These are phyloP conservation scores for Cotoneaster glaucophyllus DNA, from an alignment of 306 rosid species.

Conservation along the genomic window DNA sequence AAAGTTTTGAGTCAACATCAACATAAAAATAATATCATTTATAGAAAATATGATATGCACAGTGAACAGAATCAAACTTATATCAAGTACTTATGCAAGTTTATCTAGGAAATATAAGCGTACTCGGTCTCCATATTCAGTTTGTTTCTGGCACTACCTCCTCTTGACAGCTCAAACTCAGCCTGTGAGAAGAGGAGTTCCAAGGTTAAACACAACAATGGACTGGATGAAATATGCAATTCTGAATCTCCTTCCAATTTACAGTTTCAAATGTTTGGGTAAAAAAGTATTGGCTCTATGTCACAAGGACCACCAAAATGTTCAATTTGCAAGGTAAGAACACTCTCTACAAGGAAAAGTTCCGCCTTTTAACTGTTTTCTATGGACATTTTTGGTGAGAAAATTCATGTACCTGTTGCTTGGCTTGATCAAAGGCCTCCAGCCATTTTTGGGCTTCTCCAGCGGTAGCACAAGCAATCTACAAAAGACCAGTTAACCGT, in stretches of 20 bases:
- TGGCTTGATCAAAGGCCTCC: constrained; percentile 91
- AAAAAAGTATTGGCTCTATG: neutral
- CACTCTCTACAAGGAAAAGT: neutral
- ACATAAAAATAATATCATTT: neutral
- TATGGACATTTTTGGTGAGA: neutral
- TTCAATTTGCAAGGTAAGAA: neutral
- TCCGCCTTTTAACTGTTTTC: too few species aligned
- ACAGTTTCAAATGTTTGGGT: neutral
- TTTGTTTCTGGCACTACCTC: constrained; percentile 47
- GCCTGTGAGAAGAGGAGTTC: constrained; percentile 45
- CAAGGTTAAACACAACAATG: constrained; percentile 17
- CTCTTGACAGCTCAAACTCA: constrained; percentile 58
- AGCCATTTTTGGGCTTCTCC: constrained; percentile 76
- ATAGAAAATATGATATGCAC: constrained; percentile 9
- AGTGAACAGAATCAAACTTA: constrained; percentile 9
- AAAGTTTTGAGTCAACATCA: neutral
- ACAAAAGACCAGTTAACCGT: constrained; percentile 17
- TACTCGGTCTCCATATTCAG: constrained; percentile 71
- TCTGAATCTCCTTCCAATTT: neutral
- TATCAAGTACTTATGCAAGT: constrained; percentile 1
- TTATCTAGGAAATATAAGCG: constrained; percentile 23
- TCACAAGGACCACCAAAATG: neutral
- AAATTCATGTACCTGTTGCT: constrained; percentile 59
- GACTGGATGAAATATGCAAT: constrained; percentile 10
- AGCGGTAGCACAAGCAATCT: constrained; percentile 81